These are phyloP conservation scores for Pigoraptor vietnamica DNA, from an alignment of 78 protist genomes.

Conservation along the genomic window DNA sequence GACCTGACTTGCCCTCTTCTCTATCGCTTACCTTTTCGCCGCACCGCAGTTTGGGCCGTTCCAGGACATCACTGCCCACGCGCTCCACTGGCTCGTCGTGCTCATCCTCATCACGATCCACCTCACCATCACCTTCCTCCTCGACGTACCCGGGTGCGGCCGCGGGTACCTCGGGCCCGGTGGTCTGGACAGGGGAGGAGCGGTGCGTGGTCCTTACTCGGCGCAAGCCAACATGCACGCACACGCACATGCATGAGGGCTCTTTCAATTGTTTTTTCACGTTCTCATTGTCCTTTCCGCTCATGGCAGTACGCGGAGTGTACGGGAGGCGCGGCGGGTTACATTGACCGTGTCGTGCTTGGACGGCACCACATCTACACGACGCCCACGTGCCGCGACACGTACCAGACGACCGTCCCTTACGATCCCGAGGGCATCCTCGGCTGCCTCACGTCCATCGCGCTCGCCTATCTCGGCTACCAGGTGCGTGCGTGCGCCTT, in stretches of 20 bases:
- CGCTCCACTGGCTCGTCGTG: slow-evolving; percentile 36
- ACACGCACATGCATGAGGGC: no score
- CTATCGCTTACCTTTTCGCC: no score
- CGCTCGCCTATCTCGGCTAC: slow-evolving; percentile 61
- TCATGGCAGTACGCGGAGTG: slow-evolving; percentile 16
- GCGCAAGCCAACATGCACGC: background rate
- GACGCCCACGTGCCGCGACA: slow-evolving; percentile 32
- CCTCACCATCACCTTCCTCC: slow-evolving; percentile 34
- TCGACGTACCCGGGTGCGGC: slow-evolving; percentile 58
- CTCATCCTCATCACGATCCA: slow-evolving; percentile 21
- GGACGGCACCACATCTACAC: slow-evolving; percentile 42
- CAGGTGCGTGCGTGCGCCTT: slow-evolving; percentile 9
- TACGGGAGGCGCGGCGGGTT: slow-evolving; percentile 65
- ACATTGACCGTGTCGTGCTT: slow-evolving; percentile 44
- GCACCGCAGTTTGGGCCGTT: background rate
- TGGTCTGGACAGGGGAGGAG: slow-evolving; percentile 23
- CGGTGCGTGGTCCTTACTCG: background rate
- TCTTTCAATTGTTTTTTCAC: no score
- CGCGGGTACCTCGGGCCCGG: slow-evolving; percentile 71
- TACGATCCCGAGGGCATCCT: slow-evolving; percentile 70
- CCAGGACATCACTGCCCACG: slow-evolving; percentile 36
- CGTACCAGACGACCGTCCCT: slow-evolving; percentile 37
- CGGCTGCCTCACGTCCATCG: slow-evolving; percentile 58
- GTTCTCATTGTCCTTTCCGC: slow-evolving; percentile 11
- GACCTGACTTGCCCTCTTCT: no score